phyloP scores from a whole-genome alignment of 2,329 filamentous ascomycete species.

The Fusarium caatingaense region DNA sequence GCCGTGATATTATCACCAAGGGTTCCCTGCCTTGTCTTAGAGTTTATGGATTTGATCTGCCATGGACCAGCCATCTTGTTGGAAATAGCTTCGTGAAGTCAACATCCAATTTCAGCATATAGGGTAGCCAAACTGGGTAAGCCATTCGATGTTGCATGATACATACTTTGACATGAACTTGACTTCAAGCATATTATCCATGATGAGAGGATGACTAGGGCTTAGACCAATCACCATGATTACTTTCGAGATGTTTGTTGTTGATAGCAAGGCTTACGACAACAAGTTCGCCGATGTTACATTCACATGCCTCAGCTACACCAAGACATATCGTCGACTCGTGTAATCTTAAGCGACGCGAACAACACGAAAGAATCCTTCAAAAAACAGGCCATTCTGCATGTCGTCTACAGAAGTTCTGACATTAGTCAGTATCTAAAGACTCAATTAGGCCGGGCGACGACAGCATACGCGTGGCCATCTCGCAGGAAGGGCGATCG shows the following conservation, averaged over 20 bases:
- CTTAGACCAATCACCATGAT: no score
- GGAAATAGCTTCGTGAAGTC: not conserved
- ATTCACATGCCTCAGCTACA: not conserved
- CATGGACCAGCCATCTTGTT: not conserved
- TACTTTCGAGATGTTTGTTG: not conserved
- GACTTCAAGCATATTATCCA: not conserved
- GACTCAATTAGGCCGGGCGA: constrained; percentile 20
- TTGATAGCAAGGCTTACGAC: not conserved
- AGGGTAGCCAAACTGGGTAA: not conserved
- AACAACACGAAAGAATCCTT: constrained; percentile 1
- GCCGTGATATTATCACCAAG: not conserved
- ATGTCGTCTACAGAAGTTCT: constrained; percentile 13
- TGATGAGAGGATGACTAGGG: not conserved
- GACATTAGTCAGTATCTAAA: not conserved
- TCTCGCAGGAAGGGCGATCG: constrained; percentile 12
- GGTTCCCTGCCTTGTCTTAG: not conserved
- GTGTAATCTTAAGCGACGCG: not conserved
- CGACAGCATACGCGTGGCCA: constrained; percentile 43
- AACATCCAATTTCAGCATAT: not conserved
- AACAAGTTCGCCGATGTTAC: not conserved
- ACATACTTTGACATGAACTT: not conserved
- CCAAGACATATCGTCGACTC: not conserved
- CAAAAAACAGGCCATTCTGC: constrained; percentile 14
- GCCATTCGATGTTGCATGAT: not conserved
- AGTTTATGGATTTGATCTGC: not conserved